These are phyloP conservation scores for Talaromyces adpressus DNA, from an alignment of 495 filamentous ascomycete species.

Conservation along the genomic window DNA sequence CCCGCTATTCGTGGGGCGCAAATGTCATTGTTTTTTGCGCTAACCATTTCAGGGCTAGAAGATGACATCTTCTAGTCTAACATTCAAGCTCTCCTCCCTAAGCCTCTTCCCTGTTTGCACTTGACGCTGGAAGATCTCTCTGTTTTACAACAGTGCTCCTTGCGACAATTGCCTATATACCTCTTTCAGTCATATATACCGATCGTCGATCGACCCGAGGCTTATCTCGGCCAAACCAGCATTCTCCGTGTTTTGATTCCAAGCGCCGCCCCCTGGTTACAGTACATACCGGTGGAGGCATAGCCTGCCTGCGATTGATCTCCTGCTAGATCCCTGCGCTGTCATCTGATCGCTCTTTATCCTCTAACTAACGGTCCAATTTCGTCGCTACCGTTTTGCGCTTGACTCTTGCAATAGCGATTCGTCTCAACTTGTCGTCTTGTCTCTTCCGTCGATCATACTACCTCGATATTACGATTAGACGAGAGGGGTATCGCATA, in stretches of 20 bases:
- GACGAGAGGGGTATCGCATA: background rate
- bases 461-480: background rate
- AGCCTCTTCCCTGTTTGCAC: background rate
- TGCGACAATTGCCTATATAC: background rate
- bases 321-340: background rate
- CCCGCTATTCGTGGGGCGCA: background rate
- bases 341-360: background rate
- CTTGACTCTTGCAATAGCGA: background rate
- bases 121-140: background rate
- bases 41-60: background rate
- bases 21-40: background rate
- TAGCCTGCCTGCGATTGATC: background rate
- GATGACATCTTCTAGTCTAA: background rate
- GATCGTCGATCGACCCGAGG: background rate
- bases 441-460: background rate
- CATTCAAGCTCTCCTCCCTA: background rate
- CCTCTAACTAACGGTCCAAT: background rate
- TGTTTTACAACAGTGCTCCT: background rate
- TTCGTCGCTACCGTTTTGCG: background rate
- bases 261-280: background rate
- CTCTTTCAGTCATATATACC: background rate
- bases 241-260: constrained; percentile 3
- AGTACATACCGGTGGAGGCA: background rate
- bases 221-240: background rate
- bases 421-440: background rate